Conservation (phyloP, 441 rosid genomes). For the Gossypium schwendimanii region DNA sequence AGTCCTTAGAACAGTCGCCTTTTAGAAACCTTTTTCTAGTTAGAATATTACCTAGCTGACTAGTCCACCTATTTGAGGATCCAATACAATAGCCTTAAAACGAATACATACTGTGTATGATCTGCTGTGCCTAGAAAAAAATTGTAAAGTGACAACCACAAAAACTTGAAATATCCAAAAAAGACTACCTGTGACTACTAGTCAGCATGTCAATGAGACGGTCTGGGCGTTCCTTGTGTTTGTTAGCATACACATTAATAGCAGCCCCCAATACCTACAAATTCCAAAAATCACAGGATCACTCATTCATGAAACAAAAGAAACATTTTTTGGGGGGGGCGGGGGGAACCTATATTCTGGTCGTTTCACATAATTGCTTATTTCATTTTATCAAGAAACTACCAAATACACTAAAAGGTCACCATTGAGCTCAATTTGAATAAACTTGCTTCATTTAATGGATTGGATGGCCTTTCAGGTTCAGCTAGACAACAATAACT, state of each 20-base stretch:
- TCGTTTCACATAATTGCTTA: not conserved
- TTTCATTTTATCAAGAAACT: not conserved
- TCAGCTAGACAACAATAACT: not conserved
- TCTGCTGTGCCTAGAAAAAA: not conserved
- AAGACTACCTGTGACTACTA: slow-evolving; percentile 81
- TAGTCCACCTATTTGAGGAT: not conserved
- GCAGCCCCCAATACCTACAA: slow-evolving; percentile 92
- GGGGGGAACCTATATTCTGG: not conserved
- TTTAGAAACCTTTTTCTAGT: not conserved
- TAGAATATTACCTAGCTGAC: not conserved
- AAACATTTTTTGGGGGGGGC: not conserved
- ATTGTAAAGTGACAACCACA: not conserved
- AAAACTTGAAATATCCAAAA: not conserved
- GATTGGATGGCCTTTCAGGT: not conserved
- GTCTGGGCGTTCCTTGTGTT: slow-evolving; percentile 96
- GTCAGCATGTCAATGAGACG: slow-evolving; percentile 95
- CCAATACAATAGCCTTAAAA: not conserved
- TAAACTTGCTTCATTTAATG: not conserved
- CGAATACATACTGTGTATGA: not conserved
- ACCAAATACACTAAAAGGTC: not conserved
- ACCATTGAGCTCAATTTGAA: not conserved
- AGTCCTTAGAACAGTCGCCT: not conserved
- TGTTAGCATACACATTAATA: slow-evolving; percentile 88
- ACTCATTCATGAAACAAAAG: slow-evolving; percentile 13
- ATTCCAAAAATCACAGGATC: slow-evolving; percentile 12